These are phyloP conservation scores for Exserohilum turcica DNA, from an alignment of 2,329 filamentous ascomycete species.

Conservation along the genomic window DNA sequence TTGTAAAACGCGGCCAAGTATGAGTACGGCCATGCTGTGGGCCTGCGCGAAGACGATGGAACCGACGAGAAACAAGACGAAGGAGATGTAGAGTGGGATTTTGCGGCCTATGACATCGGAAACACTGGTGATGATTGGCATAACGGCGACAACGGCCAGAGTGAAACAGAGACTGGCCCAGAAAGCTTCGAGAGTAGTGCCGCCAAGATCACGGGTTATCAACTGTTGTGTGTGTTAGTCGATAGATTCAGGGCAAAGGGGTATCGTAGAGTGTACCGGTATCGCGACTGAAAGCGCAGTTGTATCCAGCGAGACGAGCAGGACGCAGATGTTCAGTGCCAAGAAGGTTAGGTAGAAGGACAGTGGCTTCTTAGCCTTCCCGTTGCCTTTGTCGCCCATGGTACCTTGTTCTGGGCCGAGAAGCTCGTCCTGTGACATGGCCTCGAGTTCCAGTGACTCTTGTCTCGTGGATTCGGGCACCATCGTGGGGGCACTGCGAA, in stretches of 20 bases:
- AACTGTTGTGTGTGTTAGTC: neutral
- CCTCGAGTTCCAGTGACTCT: too few species aligned
- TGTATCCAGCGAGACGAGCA: neutral
- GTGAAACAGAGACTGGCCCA: slow-evolving; percentile 65
- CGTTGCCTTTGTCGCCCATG: neutral
- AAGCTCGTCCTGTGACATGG: too few species aligned
- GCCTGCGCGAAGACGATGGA: slow-evolving; percentile 56
- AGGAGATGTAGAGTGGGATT: slow-evolving; percentile 23
- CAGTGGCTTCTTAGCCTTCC: neutral
- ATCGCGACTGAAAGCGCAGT: neutral
- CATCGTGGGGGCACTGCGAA: too few species aligned
- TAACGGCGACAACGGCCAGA: slow-evolving; percentile 25
- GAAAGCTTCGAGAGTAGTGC: slow-evolving; percentile 33
- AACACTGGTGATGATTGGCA: slow-evolving; percentile 37
- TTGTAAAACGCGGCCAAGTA: slow-evolving; percentile 57
- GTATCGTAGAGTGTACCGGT: neutral
- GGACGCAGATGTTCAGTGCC: neutral
- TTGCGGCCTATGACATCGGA: slow-evolving; percentile 36
- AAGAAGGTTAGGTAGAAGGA: neutral
- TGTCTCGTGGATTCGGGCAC: too few species aligned
- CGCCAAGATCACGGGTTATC: neutral
- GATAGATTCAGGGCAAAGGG: too few species aligned
- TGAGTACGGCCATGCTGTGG: slow-evolving; percentile 55
- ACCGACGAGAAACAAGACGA: slow-evolving; percentile 51
- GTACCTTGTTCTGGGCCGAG: too few species aligned